Conservation (phyloP, 2,329 filamentous ascomycete species). For the Penicillium sp. region DNA sequence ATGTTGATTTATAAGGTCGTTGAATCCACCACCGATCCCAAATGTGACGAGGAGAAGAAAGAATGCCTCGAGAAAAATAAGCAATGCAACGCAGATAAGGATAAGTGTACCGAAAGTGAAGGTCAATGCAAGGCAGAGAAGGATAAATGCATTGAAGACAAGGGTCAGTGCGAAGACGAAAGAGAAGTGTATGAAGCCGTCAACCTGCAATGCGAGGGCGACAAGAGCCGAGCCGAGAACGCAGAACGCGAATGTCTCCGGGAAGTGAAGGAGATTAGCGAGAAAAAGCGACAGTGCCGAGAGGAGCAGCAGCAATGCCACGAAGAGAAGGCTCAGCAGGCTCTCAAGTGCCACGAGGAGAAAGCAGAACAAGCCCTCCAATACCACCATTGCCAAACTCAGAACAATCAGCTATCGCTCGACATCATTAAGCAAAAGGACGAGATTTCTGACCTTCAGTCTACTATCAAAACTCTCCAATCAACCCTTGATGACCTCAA, state of each 20-base stretch:
- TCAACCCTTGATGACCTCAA: background rate
- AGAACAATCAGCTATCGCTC: background rate
- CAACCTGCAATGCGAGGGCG: background rate
- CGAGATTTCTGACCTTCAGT: background rate
- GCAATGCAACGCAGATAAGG: background rate
- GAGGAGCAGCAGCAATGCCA: background rate
- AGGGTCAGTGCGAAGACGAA: background rate
- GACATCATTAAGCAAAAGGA: background rate
- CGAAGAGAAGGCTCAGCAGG: background rate
- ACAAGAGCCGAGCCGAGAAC: background rate
- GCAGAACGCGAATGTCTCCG: background rate
- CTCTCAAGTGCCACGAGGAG: background rate
- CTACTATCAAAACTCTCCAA: background rate
- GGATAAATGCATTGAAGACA: background rate
- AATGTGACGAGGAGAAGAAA: background rate
- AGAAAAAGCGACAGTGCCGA: background rate
- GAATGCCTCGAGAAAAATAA: background rate
- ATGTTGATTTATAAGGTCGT: background rate
- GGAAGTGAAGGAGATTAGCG: background rate
- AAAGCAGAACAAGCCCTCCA: background rate
- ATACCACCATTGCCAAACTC: background rate
- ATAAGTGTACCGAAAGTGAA: background rate
- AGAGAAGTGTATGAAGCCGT: background rate
- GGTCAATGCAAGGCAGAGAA: background rate
- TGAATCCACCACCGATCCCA: background rate